Evolutionary conservation across 1,284 basidiomycete species (phyloP), one percentile per base, ranked within the genome.

Genomic region (Quambalaria eucalypti): DNA sequence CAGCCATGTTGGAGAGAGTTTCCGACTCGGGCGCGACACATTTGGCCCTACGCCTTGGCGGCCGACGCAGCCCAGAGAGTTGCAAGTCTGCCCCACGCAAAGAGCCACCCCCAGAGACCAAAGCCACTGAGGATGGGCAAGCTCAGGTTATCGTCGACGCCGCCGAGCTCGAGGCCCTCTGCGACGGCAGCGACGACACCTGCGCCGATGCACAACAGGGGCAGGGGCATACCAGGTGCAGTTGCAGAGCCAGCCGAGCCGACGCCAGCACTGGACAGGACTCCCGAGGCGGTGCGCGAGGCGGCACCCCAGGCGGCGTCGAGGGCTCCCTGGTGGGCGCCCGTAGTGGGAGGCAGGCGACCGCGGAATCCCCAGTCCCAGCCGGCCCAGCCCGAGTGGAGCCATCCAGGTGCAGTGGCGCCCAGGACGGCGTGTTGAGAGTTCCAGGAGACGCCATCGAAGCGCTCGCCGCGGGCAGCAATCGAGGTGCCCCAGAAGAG

Each of bases 71-170:
- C 36, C 36, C 3, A 48, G 16, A 48, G 23, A 4, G 25, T 30
- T 23, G 29, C 52, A 10, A 54, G 33, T 26, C 59, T 51, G 28
- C 70, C 70, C 72, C 72, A 73, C 5, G 57, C 51, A 40, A 55
- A 71, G 2, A 73, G 56, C 39, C 64, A 6, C 57, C 51, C 66
- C 81, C 86, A 86, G 50, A 93, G 80, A 66, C 87, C 85, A 1
- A 84, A 85, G 0, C 90, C 91, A 19, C 88, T 86, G 46, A 96
- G 82, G 66, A 97, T 86, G 1, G 93, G 93, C 28, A 98, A 79
- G 4, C 89, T 92, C 38, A 97, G 77, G 76, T 98, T 97, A 76
- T 98, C 93, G 72, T 97, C 93, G 31, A 90, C 71, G 0, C 82
- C 84, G 28, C 88, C 90, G 10, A 97, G 79, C 76, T 96, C 91